Evolutionary conservation across 2,329 filamentous ascomycete species (phyloP).

Genomic region (Paecilomyces formosus): DNA sequence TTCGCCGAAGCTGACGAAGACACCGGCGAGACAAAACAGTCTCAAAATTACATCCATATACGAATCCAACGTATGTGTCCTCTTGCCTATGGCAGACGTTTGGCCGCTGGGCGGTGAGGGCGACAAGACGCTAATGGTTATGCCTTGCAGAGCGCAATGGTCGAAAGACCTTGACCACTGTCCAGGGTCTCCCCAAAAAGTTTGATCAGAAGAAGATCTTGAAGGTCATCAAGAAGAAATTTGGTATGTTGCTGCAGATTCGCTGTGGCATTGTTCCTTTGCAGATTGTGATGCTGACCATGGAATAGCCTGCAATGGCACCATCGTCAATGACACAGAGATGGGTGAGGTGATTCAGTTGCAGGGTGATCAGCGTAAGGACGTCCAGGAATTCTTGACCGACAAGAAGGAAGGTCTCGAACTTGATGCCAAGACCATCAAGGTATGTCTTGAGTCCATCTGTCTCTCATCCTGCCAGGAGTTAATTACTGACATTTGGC

Average conservation of each 20-base stretch:
- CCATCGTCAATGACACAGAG: conserved; percentile 88
- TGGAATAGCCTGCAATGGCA: conserved; percentile 90
- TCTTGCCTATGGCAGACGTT: conserved; percentile 1
- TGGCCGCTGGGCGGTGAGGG: conserved; percentile 1
- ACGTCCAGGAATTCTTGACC: conserved; percentile 94
- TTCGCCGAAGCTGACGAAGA: conserved; percentile 99
- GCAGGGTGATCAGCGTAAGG: conserved; percentile 97
- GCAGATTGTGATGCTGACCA: conserved; percentile 13
- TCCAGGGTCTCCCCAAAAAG: conserved; percentile 97
- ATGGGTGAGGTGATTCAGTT: conserved; percentile 99
- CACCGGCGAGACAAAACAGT: conserved; percentile 88
- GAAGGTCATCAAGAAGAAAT: conserved; percentile 99
- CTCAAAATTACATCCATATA: conserved; percentile 98
- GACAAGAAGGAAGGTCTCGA: conserved; percentile 93
- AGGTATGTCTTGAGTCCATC: conserved; percentile 49
- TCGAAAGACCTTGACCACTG: conserved; percentile 99
- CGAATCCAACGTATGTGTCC: conserved; percentile 86
- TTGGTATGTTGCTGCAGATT: conserved; percentile 52
- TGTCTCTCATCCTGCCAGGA: not conserved
- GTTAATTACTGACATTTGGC: conserved; percentile 3
- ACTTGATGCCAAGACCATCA: conserved; percentile 94
- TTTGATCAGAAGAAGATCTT: conserved; percentile 99
- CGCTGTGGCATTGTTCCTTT: not conserved
- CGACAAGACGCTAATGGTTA: conserved; percentile 14
- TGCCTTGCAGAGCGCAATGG: conserved; percentile 85